These are phyloP conservation scores for Mucor plumbeus DNA, from an alignment of 371 early-diverging fungal genomes.

Conservation along the genomic window DNA sequence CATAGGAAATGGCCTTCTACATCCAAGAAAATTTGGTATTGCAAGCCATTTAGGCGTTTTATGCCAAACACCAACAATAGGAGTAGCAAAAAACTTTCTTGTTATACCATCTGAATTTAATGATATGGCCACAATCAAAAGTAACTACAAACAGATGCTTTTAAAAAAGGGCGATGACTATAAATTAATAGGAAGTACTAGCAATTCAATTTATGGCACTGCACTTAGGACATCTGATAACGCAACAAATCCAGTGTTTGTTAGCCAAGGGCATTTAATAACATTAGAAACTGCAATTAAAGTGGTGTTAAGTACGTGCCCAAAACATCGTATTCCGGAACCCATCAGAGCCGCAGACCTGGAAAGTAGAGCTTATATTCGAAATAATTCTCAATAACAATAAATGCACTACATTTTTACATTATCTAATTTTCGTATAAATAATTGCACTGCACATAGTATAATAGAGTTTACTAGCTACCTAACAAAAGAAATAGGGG, in stretches of 20 bases:
- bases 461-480: no score
- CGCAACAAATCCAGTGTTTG: constrained; percentile 84
- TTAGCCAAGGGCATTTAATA: constrained; percentile 84
- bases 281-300: constrained; percentile 69
- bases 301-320: constrained; percentile 66
- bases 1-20: constrained; percentile 77
- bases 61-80: constrained; percentile 76
- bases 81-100: constrained; percentile 88
- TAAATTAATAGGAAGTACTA: constrained; percentile 44
- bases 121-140: constrained; percentile 32
- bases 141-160: constrained; percentile 32
- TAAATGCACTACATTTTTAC: no score
- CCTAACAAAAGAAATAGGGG: no score
- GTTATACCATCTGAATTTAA: constrained; percentile 58
- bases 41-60: constrained; percentile 89
- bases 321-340: constrained; percentile 79
- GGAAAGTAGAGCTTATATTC: constrained; percentile 28
- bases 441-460: no score
- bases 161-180: constrained; percentile 41
- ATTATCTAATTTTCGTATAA: no score
- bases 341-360: constrained; percentile 88
- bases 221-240: constrained; percentile 51
- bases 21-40: constrained; percentile 87
- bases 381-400: background rate
- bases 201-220: constrained; percentile 66